Evolutionary conservation across 2,329 filamentous ascomycete genomes (phyloP), one percentile per base, ranked within the genome.

Genomic region (Penicillium sp.): DNA sequence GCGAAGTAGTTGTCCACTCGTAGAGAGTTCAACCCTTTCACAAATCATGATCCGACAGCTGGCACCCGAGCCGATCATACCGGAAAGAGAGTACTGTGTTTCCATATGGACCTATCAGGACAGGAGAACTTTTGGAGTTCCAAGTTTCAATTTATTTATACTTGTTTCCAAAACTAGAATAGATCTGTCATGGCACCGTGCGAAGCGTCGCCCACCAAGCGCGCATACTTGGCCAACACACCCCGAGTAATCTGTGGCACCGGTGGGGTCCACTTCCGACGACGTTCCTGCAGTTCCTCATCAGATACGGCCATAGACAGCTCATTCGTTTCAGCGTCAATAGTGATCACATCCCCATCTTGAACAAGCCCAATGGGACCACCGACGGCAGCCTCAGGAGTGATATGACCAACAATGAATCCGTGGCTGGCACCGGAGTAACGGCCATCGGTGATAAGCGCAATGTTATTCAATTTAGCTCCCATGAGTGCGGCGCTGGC

Each of bases 331-430:
- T 91, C 86, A 0, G 93, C 92, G 71, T 95, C 90, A 68, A 98
- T 97, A 3, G 90, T 92, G 51, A 98, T 86, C 26, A 85, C 76
- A 74, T 98, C 93, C 2, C 91, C 93, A 67, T 96, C 84, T 65
- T 80, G 72, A 2, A 97, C 91, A 6, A 96, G 78, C 0, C 90
- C 93, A 69, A 98, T 92, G 0, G 93, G 93, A 0, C 93, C 93
- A 16, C 93, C 93, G 1, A 89, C 88, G 1, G 90, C 91, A 0
- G 93, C 93, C 76, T 98, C 93, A 2, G 93, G 93, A 3, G 90
- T 90, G 14, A 97, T 91, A 69, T 97, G 93, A 1, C 93, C 93
- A 16, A 98, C 91, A 69, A 96, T 95, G 75, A 96, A 96, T 0
- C 92, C 92, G 73, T 97, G 93, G 53, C 85, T 90, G 2, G 92